Evolutionary conservation across 2,329 filamentous ascomycete species (phyloP).

Genomic region (Lachnellula occidentalis): DNA sequence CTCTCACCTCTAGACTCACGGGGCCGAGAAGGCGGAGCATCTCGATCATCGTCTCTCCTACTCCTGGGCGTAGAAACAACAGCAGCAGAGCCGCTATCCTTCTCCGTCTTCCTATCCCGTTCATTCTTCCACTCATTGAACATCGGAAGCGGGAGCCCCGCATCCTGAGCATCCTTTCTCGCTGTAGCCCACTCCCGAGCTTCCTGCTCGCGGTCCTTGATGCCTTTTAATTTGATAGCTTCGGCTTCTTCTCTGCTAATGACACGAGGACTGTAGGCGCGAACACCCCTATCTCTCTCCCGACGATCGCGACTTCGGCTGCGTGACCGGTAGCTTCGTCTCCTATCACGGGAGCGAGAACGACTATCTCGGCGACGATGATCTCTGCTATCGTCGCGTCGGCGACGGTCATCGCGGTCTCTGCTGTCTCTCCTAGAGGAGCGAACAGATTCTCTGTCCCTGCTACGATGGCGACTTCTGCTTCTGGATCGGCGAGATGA

Average conservation of each 20-base stretch:
- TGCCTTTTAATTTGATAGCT: conserved; percentile 52
- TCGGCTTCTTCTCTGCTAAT: conserved; percentile 15
- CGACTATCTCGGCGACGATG: conserved; percentile 18
- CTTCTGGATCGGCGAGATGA: conserved; percentile 22
- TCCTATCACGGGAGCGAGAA: conserved; percentile 15
- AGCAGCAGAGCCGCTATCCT: neutral
- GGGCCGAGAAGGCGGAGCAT: conserved; percentile 21
- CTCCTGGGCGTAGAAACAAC: neutral
- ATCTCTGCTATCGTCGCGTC: conserved; percentile 21
- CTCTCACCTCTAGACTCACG: conserved; percentile 27
- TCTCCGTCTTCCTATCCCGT: neutral
- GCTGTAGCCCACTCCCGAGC: conserved; percentile 60
- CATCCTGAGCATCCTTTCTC: conserved; percentile 54
- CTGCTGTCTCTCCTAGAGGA: conserved; percentile 13
- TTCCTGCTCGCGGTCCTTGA: conserved; percentile 56
- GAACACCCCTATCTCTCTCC: conserved; percentile 10
- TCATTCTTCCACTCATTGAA: conserved; percentile 17
- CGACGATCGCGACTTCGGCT: conserved; percentile 13
- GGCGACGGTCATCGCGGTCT: conserved; percentile 23
- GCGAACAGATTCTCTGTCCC: conserved; percentile 20
- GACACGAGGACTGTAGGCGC: conserved; percentile 5
- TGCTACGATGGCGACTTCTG: conserved; percentile 21
- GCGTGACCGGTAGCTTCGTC: neutral
- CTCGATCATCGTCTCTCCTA: conserved; percentile 12
- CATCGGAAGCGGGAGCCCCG: conserved; percentile 52